phyloP scores from a whole-genome alignment of 2,329 filamentous ascomycete species.

The Penicillium sp. region DNA sequence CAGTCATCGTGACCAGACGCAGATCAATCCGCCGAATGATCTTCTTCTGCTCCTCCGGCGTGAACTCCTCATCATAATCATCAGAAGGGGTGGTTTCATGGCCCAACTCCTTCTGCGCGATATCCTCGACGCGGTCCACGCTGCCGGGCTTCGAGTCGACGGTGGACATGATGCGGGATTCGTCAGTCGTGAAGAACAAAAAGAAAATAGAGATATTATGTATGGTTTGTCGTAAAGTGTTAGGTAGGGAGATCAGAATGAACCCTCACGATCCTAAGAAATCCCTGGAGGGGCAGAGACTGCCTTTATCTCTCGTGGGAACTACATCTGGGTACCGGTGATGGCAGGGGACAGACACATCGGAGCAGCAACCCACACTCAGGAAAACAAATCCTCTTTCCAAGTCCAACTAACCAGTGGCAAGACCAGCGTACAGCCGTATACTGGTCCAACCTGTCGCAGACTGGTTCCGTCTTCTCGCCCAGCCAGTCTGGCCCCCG shows the following conservation, averaged over 20 bases:
- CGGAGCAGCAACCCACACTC: neutral
- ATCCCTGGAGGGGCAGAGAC: neutral
- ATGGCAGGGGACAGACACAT: neutral
- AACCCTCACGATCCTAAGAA: neutral
- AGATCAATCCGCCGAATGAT: constrained; percentile 72
- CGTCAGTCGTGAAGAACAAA: neutral
- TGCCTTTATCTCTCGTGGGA: neutral
- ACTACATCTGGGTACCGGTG: neutral
- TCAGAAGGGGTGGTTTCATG: neutral
- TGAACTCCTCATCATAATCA: constrained; percentile 23
- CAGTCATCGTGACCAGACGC: constrained; percentile 63
- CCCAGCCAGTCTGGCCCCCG: constrained; percentile 7
- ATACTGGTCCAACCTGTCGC: too few species aligned
- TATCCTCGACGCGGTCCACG: constrained; percentile 23
- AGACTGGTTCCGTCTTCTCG: neutral
- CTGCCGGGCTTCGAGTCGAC: constrained; percentile 19
- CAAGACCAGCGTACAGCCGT: too few species aligned
- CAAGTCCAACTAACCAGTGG: neutral
- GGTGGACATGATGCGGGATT: constrained; percentile 4
- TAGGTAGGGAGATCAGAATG: neutral
- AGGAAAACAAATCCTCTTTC: neutral
- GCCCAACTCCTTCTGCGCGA: constrained; percentile 5
- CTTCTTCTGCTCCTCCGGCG: constrained; percentile 59
- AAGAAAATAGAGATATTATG: too few species aligned
- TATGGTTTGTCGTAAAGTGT: neutral